Percentiles rank a stretch among this genome's conserved stretches.
Evolutionary conservation across 805 yeast genomes (phyloP).

Genomic region (Myxozyma neglecta): DNA sequence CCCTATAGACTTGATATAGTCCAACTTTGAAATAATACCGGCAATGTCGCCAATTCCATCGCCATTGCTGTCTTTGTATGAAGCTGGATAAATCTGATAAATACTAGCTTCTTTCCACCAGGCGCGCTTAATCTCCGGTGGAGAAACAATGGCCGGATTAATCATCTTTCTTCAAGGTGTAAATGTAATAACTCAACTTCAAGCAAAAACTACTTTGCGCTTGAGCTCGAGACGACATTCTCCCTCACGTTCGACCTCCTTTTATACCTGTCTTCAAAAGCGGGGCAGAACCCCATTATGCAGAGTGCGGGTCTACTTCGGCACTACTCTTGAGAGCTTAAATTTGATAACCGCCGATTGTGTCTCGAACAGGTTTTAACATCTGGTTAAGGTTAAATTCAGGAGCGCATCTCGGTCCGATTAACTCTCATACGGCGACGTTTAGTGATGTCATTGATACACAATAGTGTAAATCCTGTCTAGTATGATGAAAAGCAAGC

Average conservation of each 20-base stretch:
- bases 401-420: no score
- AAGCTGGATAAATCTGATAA: conserved; percentile 64
- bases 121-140: neutral
- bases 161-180: neutral
- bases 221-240: no score
- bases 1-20: conserved; percentile 53
- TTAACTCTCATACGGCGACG: no score
- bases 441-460: no score
- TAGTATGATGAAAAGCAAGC: no score
- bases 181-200: neutral
- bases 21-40: conserved; percentile 55
- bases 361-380: conserved; percentile 33
- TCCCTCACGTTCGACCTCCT: no score
- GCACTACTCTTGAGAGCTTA: neutral
- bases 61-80: conserved; percentile 58
- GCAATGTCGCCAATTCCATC: conserved; percentile 60
- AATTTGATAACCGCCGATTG: neutral
- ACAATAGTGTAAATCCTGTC: no score
- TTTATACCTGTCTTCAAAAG: neutral
- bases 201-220: no score
- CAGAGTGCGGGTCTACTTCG: neutral
- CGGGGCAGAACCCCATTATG: neutral
- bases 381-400: no score
- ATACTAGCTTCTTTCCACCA: conserved; percentile 34
- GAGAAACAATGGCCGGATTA: neutral